Percentiles rank a stretch among this genome's conserved stretches.
Evolutionary conservation across 2,329 filamentous ascomycete genomes (phyloP).

Genomic region (Pseudopithomyces maydicus): DNA sequence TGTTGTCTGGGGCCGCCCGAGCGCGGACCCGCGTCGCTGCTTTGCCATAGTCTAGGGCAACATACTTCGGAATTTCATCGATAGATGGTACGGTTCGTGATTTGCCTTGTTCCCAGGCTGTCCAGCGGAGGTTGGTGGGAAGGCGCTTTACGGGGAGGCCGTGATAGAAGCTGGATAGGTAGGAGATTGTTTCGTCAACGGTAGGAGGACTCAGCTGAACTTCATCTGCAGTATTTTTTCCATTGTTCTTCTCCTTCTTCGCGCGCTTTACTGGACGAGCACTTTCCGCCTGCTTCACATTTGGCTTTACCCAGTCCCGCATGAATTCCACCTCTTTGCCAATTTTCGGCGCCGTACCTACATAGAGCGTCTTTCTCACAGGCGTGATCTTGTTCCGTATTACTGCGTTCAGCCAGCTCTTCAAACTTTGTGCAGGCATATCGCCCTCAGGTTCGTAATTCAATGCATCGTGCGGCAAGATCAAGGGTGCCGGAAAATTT

Average conservation of each 20-base stretch:
- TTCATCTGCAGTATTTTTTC: neutral
- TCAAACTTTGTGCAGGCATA: constrained; percentile 58
- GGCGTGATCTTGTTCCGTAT: constrained; percentile 56
- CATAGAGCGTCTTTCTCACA: constrained; percentile 58
- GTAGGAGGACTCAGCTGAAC: constrained; percentile 7
- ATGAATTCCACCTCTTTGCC: constrained; percentile 46
- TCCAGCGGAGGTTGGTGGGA: constrained; percentile 51
- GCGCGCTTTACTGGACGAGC: neutral
- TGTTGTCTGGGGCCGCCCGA: constrained; percentile 54
- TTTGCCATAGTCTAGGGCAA: constrained; percentile 53
- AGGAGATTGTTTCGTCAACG: constrained; percentile 45
- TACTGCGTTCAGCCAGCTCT: constrained; percentile 54
- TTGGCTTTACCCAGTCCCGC: constrained; percentile 50
- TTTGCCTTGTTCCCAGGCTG: constrained; percentile 51
- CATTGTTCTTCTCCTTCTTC: neutral
- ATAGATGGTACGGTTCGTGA: constrained; percentile 2
- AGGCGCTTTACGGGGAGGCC: constrained; percentile 57
- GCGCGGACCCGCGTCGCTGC: constrained; percentile 57
- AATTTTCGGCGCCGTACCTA: constrained; percentile 55
- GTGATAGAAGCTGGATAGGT: constrained; percentile 59
- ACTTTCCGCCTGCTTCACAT: neutral
- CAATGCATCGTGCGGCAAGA: constrained; percentile 65
- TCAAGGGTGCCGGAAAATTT: constrained; percentile 62
- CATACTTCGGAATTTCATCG: constrained; percentile 30
- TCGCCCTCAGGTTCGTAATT: constrained; percentile 54